These are phyloP conservation scores for Aspergillus melleus DNA, from an alignment of 2,329 filamentous ascomycete genomes.

Conservation along the genomic window DNA sequence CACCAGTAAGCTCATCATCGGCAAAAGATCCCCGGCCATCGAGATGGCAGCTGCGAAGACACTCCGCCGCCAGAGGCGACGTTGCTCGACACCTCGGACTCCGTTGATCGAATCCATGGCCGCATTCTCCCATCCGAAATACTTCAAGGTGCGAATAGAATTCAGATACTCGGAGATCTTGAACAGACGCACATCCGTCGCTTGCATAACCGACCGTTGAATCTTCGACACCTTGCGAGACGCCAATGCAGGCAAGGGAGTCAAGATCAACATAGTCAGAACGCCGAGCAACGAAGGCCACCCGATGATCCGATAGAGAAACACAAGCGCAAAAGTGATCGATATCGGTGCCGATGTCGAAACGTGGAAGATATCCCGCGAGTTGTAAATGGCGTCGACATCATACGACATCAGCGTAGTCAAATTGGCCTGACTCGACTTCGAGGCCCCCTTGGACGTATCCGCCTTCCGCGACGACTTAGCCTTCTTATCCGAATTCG, in stretches of 20 bases:
- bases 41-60: conserved; percentile 45
- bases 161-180: conserved; percentile 59
- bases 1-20: conserved; percentile 53
- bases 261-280: conserved; percentile 48
- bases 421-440: conserved; percentile 51
- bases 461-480: conserved; percentile 13
- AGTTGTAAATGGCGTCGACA: conserved; percentile 55
- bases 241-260: conserved; percentile 54
- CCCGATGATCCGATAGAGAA: conserved; percentile 57
- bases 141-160: conserved; percentile 61
- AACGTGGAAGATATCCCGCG: conserved; percentile 54
- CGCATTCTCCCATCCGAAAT: conserved; percentile 61
- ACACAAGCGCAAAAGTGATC: conserved; percentile 50
- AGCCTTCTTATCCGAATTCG: not conserved
- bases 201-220: conserved; percentile 55
- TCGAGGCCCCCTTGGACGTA: conserved; percentile 27
- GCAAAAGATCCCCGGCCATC: conserved; percentile 54
- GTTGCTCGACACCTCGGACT: conserved; percentile 54
- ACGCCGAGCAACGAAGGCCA: conserved; percentile 58
- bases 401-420: conserved; percentile 62
- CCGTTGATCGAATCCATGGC: conserved; percentile 54
- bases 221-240: conserved; percentile 52
- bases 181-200: conserved; percentile 59
- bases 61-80: conserved; percentile 55
- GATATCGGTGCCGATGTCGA: conserved; percentile 49